These are phyloP conservation scores for Metschnikowia picachoensis DNA, from an alignment of 805 yeast genomes.

Conservation along the genomic window DNA sequence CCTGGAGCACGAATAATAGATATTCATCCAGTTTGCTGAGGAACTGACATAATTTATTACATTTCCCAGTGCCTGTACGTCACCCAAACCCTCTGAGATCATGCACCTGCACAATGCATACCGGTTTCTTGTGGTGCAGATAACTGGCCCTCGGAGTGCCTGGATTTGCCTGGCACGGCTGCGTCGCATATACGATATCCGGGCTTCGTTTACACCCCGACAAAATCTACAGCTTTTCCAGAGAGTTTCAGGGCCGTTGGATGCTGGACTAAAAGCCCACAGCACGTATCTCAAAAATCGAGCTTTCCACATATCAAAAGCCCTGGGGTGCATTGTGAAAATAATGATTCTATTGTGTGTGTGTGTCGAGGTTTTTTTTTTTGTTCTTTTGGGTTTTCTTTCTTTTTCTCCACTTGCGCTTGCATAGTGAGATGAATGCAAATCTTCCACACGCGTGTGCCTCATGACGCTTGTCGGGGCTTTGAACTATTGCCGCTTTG, in stretches of 20 bases:
- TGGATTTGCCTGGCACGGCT: constrained; percentile 1
- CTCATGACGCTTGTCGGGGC: constrained; percentile 1
- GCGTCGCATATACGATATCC: constrained; percentile 5
- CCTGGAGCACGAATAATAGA: not conserved
- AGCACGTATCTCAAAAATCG: not conserved
- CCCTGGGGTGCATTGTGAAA: not conserved
- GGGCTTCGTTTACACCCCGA: constrained; percentile 4
- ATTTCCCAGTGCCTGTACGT: constrained; percentile 1
- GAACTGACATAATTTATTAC: constrained; percentile 4
- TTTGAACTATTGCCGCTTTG: constrained; percentile 1
- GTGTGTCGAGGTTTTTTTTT: not conserved
- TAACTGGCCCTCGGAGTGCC: not conserved
- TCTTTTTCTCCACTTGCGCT: not conserved
- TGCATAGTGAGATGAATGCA: not conserved
- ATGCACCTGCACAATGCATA: constrained; percentile 11
- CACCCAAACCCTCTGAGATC: constrained; percentile 1
- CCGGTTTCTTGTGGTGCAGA: constrained; percentile 4
- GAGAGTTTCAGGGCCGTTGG: not conserved
- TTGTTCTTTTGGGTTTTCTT: not conserved
- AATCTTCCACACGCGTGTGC: not conserved
- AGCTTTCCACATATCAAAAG: not conserved
- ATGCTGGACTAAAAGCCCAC: not conserved
- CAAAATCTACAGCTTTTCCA: not conserved
- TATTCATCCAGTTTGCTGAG: not conserved
- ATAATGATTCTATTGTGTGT: not conserved